A percentile compares a stretch with the other conserved stretches of the same genome.
phyloP scores from a whole-genome alignment of 345 rosid genomes.

The Brassica nigra region DNA sequence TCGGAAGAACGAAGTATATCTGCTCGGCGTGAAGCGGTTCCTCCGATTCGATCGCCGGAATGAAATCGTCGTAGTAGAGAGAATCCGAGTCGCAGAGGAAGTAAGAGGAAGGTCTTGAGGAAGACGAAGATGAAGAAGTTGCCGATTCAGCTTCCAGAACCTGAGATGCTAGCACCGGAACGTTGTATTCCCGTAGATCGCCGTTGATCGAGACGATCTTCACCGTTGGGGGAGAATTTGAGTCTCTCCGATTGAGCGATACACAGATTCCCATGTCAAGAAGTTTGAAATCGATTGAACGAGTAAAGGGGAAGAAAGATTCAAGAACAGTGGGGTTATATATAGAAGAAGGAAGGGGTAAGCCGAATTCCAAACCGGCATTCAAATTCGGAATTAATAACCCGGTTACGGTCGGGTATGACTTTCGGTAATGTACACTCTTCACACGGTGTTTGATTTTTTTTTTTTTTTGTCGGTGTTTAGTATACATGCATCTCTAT shows the following conservation, averaged over 20 bases:
- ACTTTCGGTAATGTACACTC: background rate
- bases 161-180: slow-evolving; percentile 58
- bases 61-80: slow-evolving; percentile 59
- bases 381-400: background rate
- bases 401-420: background rate
- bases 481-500: background rate
- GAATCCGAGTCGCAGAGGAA: slow-evolving; percentile 70
- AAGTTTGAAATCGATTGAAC: slow-evolving; percentile 7
- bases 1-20: slow-evolving; percentile 72
- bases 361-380: slow-evolving; percentile 18
- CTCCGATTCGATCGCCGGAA: slow-evolving; percentile 51
- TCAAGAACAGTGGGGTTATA: slow-evolving; percentile 24
- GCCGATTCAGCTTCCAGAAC: slow-evolving; percentile 46
- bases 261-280: slow-evolving; percentile 62
- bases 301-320: slow-evolving; percentile 6
- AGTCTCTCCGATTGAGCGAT: background rate
- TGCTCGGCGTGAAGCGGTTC: slow-evolving; percentile 50
- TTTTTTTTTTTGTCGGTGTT: background rate
- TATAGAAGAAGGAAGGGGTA: slow-evolving; percentile 6
- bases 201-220: slow-evolving; percentile 69
- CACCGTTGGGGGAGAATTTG: slow-evolving; percentile 40
- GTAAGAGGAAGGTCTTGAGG: slow-evolving; percentile 36
- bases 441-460: background rate
- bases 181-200: slow-evolving; percentile 55
- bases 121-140: slow-evolving; percentile 26